Percentiles rank a stretch among this genome's conserved stretches.
Conservation (phyloP, 1,284 basidiomycete species). For the Cerrena zonata region DNA sequence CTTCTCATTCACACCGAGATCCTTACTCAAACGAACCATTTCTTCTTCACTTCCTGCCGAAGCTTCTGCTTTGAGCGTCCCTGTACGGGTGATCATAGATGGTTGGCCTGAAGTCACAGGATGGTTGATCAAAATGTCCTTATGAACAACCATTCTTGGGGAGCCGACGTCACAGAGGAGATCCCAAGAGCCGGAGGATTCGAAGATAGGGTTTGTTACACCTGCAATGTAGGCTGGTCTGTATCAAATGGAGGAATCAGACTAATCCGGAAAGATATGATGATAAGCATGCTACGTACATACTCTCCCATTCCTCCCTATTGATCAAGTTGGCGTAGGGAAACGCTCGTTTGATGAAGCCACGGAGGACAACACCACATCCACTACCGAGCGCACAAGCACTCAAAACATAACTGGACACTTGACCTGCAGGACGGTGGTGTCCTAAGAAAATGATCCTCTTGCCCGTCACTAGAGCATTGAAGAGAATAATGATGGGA, state of each 20-base stretch:
- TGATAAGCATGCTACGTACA: conserved; percentile 45
- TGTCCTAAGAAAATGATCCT: conserved; percentile 91
- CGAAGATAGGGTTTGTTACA: conserved; percentile 94
- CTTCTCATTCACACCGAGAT: conserved; percentile 30
- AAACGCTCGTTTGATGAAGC: conserved; percentile 84
- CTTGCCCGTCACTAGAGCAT: conserved; percentile 89
- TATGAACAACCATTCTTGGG: conserved; percentile 79
- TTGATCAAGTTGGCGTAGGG: conserved; percentile 90
- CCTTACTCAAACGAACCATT: conserved; percentile 38
- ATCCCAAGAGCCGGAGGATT: conserved; percentile 84
- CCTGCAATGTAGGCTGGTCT: conserved; percentile 91
- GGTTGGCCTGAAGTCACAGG: conserved; percentile 40
- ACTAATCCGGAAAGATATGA: conserved; percentile 5
- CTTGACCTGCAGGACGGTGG: conserved; percentile 77
- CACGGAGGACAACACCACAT: conserved; percentile 77
- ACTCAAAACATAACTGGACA: conserved; percentile 85
- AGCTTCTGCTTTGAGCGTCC: conserved; percentile 57
- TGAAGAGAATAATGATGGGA: conserved; percentile 90
- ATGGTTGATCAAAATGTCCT: conserved; percentile 65
- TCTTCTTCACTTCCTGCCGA: conserved; percentile 61
- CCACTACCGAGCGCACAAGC: conserved; percentile 90
- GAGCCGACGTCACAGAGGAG: conserved; percentile 85
- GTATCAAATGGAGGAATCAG: conserved; percentile 1
- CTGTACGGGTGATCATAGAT: conserved; percentile 45
- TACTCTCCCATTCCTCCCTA: conserved; percentile 82